phyloP scores from a whole-genome alignment of 768 basidiomycete species.

The Strobilomyces echinocephalus region DNA sequence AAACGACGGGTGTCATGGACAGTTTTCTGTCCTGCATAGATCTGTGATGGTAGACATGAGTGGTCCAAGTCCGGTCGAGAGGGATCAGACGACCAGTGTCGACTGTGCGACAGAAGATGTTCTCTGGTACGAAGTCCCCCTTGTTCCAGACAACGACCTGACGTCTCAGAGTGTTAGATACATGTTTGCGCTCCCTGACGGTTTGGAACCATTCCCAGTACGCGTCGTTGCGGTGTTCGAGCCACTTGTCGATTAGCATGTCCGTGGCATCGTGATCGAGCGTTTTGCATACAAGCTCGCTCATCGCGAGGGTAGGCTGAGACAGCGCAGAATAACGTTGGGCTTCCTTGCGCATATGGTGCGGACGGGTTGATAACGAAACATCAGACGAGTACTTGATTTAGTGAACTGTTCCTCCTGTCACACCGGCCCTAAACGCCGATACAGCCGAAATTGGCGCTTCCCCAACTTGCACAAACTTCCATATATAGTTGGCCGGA shows the following conservation, averaged over 20 bases:
- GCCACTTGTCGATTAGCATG: constrained; percentile 80
- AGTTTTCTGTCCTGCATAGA: constrained; percentile 69
- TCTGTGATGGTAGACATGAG: constrained; percentile 73
- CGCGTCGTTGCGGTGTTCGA: constrained; percentile 70
- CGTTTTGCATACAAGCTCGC: constrained; percentile 74
- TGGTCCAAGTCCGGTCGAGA: constrained; percentile 77
- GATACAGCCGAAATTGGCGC: constrained; percentile 2
- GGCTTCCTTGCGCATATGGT: constrained; percentile 19
- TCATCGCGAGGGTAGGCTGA: constrained; percentile 66
- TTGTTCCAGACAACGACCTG: constrained; percentile 51
- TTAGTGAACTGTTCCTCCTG: too few relatives aligned
- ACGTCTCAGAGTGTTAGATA: constrained; percentile 47
- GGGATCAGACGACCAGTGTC: constrained; percentile 76
- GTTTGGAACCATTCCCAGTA: constrained; percentile 76
- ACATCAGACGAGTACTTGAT: not conserved
- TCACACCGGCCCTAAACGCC: constrained; percentile 26
- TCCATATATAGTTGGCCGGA: too few relatives aligned
- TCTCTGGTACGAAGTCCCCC: constrained; percentile 74
- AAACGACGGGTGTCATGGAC: constrained; percentile 76
- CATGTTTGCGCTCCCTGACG: constrained; percentile 62
- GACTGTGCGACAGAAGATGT: constrained; percentile 74
- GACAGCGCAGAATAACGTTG: constrained; percentile 58
- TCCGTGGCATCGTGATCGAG: constrained; percentile 73
- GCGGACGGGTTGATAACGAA: constrained; percentile 12
- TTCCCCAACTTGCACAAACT: too few relatives aligned